These are phyloP conservation scores for Xenoacremonium recifei DNA, from an alignment of 2,329 filamentous ascomycete species.

Conservation along the genomic window DNA sequence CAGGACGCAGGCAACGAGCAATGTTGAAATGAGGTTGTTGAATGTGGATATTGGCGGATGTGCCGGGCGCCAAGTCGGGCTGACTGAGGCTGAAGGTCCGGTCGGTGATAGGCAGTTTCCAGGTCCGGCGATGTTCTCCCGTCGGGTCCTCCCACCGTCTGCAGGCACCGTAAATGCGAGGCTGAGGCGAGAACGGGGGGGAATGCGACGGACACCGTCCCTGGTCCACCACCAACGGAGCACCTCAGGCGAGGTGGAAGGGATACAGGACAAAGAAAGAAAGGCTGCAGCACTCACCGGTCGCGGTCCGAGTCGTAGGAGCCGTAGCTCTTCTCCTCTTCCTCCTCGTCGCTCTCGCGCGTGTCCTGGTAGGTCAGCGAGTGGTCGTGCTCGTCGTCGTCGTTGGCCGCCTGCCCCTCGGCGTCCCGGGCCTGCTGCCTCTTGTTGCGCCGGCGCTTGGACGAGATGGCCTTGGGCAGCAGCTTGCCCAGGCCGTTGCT, in stretches of 20 bases:
- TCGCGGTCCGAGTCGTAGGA: constrained; percentile 36
- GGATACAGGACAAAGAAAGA: constrained; percentile 8
- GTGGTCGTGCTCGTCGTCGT: constrained; percentile 29
- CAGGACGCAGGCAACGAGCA: no score
- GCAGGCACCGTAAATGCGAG: constrained; percentile 13
- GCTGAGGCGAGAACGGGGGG: no score
- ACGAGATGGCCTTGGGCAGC: constrained; percentile 49
- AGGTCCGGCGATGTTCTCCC: no score
- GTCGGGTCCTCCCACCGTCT: no score
- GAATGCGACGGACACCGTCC: no score
- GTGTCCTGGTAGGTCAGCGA: constrained; percentile 39
- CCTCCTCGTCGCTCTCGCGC: constrained; percentile 35
- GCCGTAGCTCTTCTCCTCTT: constrained; percentile 32
- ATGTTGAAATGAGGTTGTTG: no score
- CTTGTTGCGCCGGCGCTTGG: constrained; percentile 49
- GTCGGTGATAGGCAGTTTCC: no score
- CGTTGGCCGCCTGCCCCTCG: constrained; percentile 22
- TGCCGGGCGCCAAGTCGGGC: background rate
- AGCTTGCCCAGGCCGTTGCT: constrained; percentile 47
- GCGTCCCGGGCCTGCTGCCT: constrained; percentile 36
- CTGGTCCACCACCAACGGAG: background rate
- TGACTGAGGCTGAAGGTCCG: constrained; percentile 8
- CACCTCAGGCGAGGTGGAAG: background rate
- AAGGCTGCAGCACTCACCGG: constrained; percentile 18
- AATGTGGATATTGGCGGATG: no score